phyloP scores from a whole-genome alignment of 2,329 filamentous ascomycete species.

The Fusarium sterilihyphosum region DNA sequence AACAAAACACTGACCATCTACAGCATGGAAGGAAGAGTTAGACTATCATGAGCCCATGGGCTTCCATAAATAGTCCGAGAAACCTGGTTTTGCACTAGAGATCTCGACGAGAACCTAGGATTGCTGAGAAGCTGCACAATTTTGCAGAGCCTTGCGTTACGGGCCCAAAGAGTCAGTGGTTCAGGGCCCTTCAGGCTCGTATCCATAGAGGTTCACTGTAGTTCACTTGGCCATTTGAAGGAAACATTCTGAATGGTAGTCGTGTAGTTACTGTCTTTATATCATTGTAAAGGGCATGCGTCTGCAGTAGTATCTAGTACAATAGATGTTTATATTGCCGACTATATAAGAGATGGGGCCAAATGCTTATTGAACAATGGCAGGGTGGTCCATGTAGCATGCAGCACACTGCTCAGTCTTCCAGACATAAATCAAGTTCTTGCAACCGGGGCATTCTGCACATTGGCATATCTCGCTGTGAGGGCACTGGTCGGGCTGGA shows the following conservation, averaged over 20 bases:
- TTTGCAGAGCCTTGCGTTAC: too few relatives aligned
- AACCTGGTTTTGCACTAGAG: too few relatives aligned
- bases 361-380: neutral
- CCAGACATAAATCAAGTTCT: neutral
- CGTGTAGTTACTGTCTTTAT: neutral
- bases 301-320: neutral
- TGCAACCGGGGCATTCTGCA: neutral
- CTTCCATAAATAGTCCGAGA: accelerated
- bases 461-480: neutral
- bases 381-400: neutral
- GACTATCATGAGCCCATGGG: too few relatives aligned
- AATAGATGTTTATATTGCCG: too few relatives aligned
- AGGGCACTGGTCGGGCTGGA: neutral
- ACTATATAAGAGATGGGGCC: neutral
- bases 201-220: neutral
- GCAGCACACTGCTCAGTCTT: neutral
- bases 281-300: too few relatives aligned
- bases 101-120: neutral
- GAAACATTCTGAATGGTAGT: accelerated
- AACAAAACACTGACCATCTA: too few relatives aligned
- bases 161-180: too few relatives aligned
- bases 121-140: neutral
- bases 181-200: too few relatives aligned
- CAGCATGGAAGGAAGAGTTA: accelerated
- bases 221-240: neutral